Evolutionary conservation across 2,329 filamentous ascomycete genomes (phyloP).

Genomic region (Claviceps paspali): DNA sequence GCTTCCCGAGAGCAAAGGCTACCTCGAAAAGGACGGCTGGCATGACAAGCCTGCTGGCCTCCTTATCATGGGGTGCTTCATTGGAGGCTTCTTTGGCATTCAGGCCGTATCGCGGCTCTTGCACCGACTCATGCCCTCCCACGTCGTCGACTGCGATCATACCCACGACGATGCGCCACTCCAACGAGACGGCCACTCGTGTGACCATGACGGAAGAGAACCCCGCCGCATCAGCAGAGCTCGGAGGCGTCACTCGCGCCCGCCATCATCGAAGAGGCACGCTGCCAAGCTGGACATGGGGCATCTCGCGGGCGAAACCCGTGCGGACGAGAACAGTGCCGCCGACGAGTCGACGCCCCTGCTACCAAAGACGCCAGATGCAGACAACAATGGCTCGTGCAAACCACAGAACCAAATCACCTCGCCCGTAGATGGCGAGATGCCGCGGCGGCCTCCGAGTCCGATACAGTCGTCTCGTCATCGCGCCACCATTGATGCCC

Average conservation of each 20-base stretch:
- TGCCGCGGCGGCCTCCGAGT: constrained; percentile 11
- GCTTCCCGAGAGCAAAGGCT: constrained; percentile 71
- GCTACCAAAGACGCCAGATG: constrained; percentile 14
- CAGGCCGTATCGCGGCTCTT: constrained; percentile 57
- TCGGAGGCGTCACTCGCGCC: constrained; percentile 15
- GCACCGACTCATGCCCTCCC: constrained; percentile 60
- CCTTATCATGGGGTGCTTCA: constrained; percentile 53
- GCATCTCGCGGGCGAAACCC: constrained; percentile 5
- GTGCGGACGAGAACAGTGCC: constrained; percentile 1
- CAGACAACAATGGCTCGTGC: constrained; percentile 13
- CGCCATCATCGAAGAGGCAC: constrained; percentile 11
- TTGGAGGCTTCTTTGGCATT: constrained; percentile 59
- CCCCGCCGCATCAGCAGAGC: constrained; percentile 18
- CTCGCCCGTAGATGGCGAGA: constrained; percentile 16
- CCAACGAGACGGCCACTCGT: constrained; percentile 13
- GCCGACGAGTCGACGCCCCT: constrained; percentile 34
- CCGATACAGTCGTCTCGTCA: constrained; percentile 10
- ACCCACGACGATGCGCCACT: constrained; percentile 42
- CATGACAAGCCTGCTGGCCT: constrained; percentile 52
- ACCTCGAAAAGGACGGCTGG: constrained; percentile 55
- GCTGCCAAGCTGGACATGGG: constrained; percentile 1
- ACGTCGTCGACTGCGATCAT: constrained; percentile 70
- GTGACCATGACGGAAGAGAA: constrained; percentile 12
- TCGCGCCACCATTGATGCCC: constrained; percentile 15
- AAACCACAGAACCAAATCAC: constrained; percentile 14